A percentile compares a stretch with the other conserved stretches of the same genome.
phyloP scores from a whole-genome alignment of 768 basidiomycete species.

The Suillus variegatus region DNA sequence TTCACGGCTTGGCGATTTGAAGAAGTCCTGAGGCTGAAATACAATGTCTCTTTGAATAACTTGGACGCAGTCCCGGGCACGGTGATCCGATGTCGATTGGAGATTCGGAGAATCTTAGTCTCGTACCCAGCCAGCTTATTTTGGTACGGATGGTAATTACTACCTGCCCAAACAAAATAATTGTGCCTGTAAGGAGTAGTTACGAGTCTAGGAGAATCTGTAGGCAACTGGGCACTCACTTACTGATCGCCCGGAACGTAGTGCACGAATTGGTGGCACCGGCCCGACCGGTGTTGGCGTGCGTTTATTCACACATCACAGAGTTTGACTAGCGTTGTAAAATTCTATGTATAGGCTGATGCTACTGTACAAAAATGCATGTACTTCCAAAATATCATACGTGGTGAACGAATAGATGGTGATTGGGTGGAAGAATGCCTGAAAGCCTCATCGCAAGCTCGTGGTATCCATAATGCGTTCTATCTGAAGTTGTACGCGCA shows the following conservation, averaged over 20 bases:
- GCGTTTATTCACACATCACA: too few relatives aligned
- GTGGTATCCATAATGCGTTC: constrained; percentile 54
- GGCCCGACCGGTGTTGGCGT: too few relatives aligned
- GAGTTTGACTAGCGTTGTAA: not conserved
- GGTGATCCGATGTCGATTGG: not conserved
- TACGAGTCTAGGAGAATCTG: not conserved
- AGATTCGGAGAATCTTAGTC: not conserved
- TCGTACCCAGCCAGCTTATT: not conserved
- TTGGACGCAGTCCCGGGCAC: not conserved
- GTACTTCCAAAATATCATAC: constrained; percentile 6
- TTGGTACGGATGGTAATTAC: not conserved
- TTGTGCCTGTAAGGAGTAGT: not conserved
- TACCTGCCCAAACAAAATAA: not conserved
- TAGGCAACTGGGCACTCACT: not conserved
- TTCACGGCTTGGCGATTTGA: not conserved
- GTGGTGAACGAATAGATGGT: constrained; percentile 8
- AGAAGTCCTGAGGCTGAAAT: not conserved
- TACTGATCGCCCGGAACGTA: not conserved
- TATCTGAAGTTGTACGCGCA: constrained; percentile 63
- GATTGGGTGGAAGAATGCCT: constrained; percentile 2
- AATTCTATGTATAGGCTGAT: not conserved
- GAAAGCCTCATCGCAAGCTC: constrained; percentile 7
- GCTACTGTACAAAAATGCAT: constrained; percentile 8
- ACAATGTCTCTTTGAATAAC: not conserved
- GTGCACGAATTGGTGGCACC: not conserved